Evolutionary conservation across 1,139 yeast genomes (phyloP).

Genomic region (Kodamaea suecica): DNA sequence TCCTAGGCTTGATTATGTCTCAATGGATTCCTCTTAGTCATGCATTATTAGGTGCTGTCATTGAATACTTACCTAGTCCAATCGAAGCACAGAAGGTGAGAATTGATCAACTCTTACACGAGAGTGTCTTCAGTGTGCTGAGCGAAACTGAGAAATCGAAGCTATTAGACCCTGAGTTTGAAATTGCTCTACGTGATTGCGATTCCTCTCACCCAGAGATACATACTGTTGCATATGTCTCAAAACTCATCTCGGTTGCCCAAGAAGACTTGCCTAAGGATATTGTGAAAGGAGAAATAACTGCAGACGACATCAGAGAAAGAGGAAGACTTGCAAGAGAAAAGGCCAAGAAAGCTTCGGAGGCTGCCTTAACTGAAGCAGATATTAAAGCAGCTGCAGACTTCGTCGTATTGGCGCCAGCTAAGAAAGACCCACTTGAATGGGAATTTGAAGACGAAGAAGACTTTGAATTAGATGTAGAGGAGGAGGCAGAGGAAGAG

Average conservation of each 20-base stretch:
- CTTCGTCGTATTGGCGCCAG: conserved; percentile 15
- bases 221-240: conserved; percentile 76
- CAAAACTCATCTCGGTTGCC: conserved; percentile 85
- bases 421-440: conserved; percentile 34
- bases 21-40: conserved; percentile 96
- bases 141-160: conserved; percentile 21
- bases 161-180: conserved; percentile 48
- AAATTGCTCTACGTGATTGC: conserved; percentile 61
- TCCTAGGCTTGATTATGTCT: conserved; percentile 69
- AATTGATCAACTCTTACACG: conserved; percentile 62
- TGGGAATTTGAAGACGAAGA: conserved; percentile 40
- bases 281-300: conserved; percentile 16
- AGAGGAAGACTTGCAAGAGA: conserved; percentile 69
- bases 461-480: too few species aligned
- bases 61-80: conserved; percentile 86
- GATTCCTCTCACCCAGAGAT: conserved; percentile 48
- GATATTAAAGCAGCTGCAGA: conserved; percentile 11
- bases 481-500: conserved; percentile 30
- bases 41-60: conserved; percentile 78
- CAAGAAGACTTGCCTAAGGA: conserved; percentile 73
- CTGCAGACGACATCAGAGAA: conserved; percentile 54
- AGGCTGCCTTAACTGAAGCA: conserved; percentile 44
- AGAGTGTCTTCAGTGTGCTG: conserved; percentile 35
- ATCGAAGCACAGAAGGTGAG: conserved; percentile 67
- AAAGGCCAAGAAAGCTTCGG: conserved; percentile 66